Conservation (phyloP, 371 early-diverging fungal genomes). For the Fennellomyces sp. region DNA sequence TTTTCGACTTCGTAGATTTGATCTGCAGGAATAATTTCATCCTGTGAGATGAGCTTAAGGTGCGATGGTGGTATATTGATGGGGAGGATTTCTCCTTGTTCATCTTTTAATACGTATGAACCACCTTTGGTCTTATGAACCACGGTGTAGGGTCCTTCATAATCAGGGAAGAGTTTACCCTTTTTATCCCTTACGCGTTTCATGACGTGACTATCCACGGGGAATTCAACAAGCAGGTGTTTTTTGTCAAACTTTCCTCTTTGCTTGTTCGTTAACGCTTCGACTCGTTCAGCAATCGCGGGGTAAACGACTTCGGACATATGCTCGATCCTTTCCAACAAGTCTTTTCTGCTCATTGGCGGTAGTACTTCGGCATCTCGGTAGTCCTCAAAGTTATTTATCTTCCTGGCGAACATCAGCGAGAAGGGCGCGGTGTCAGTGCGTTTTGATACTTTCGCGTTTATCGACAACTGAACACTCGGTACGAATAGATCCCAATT, state of each 20-base stretch:
- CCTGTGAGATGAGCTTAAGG: conserved; percentile 18
- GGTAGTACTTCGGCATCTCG: not conserved
- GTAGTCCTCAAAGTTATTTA: conserved; percentile 20
- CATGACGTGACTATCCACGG: conserved; percentile 5
- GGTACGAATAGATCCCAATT: conserved; percentile 23
- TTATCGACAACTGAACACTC: conserved; percentile 4
- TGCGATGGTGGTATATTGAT: conserved; percentile 13
- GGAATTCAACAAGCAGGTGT: conserved; percentile 8
- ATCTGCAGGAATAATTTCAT: conserved; percentile 3
- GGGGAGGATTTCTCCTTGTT: conserved; percentile 10
- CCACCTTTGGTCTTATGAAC: conserved; percentile 16
- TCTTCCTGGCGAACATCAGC: conserved; percentile 15
- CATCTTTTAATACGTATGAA: conserved; percentile 16
- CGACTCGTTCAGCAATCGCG: conserved; percentile 18
- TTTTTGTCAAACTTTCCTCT: conserved; percentile 14
- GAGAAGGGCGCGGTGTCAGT: not conserved
- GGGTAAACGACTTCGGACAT: conserved; percentile 23
- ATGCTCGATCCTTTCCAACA: conserved; percentile 9
- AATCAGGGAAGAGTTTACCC: conserved; percentile 5
- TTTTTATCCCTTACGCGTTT: not conserved
- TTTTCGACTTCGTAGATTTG: not conserved
- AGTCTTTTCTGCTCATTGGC: not conserved
- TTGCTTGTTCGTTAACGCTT: not conserved
- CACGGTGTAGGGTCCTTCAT: conserved; percentile 20
- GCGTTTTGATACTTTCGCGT: not conserved